Percentiles rank a stretch among this genome's conserved stretches.
Conservation (phyloP, 352 stramenopile species). For the Elongisporangium undulatum region DNA sequence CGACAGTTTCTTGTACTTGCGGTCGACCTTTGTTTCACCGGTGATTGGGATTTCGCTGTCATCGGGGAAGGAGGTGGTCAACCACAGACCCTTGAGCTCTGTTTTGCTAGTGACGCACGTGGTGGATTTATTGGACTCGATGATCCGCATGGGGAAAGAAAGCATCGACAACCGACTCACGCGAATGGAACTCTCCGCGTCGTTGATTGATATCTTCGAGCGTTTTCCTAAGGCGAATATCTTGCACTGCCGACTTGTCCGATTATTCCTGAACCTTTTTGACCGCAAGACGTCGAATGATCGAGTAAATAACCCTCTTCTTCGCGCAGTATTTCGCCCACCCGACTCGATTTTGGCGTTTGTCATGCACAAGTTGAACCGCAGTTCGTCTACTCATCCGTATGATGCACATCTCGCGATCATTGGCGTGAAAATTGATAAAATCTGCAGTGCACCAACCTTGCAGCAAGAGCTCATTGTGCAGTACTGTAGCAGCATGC, state of each 20-base stretch:
- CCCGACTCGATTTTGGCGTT: conserved; percentile 65
- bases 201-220: conserved; percentile 66
- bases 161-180: conserved; percentile 47
- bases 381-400: conserved; percentile 37
- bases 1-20: conserved; percentile 14
- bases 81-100: conserved; percentile 56
- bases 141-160: conserved; percentile 63
- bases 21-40: not conserved
- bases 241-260: conserved; percentile 63
- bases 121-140: conserved; percentile 53
- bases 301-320: conserved; percentile 68
- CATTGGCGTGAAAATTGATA: conserved; percentile 75
- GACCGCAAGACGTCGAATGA: conserved; percentile 56
- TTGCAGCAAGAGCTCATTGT: conserved; percentile 75
- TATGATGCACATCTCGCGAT: conserved; percentile 75
- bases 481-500: conserved; percentile 61
- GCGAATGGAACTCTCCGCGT: conserved; percentile 49
- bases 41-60: conserved; percentile 21
- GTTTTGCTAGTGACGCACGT: conserved; percentile 63
- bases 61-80: conserved; percentile 49
- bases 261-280: conserved; percentile 63
- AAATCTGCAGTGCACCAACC: conserved; percentile 66
- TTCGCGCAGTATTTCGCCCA: conserved; percentile 66
- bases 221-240: conserved; percentile 71
- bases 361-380: conserved; percentile 59